These are phyloP conservation scores for Endocladia muricata DNA, from an alignment of 31 red algal genomes.

Conservation along the genomic window DNA sequence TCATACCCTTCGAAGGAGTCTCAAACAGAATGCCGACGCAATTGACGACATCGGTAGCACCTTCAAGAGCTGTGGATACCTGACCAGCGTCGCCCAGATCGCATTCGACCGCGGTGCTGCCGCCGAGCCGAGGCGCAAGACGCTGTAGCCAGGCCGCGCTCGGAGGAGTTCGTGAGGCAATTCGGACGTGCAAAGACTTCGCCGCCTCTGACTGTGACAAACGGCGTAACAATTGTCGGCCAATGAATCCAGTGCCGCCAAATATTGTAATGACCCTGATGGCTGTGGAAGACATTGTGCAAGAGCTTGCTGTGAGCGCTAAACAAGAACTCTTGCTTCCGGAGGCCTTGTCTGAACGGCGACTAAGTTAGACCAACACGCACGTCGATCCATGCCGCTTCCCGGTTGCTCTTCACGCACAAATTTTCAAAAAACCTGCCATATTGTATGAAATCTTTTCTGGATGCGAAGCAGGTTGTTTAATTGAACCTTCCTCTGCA, in stretches of 20 bases:
- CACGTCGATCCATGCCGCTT: not conserved
- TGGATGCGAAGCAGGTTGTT: not conserved
- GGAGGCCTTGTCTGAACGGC: not conserved
- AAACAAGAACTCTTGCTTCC: not conserved
- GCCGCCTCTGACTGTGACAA: not conserved
- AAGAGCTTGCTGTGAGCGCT: not conserved
- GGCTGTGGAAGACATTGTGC: not conserved
- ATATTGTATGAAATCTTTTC: too few species aligned
- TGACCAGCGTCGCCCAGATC: slow-evolving; percentile 47
- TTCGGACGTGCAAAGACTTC: slow-evolving; percentile 11
- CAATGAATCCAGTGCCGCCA: slow-evolving; percentile 79
- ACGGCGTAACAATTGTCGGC: slow-evolving; percentile 58
- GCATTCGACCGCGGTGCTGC: slow-evolving; percentile 2
- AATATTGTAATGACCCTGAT: slow-evolving; percentile 55
- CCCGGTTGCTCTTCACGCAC: not conserved
- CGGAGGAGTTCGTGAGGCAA: not conserved
- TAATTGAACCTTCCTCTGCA: too few species aligned
- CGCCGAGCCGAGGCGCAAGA: slow-evolving; percentile 4
- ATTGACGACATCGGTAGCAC: slow-evolving; percentile 72
- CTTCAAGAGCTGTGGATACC: slow-evolving; percentile 38
- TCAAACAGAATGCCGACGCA: slow-evolving; percentile 80
- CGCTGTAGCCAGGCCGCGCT: slow-evolving; percentile 1
- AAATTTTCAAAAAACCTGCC: too few species aligned
- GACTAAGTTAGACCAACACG: not conserved
- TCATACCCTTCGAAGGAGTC: slow-evolving; percentile 31